Base-by-base conservation (phyloP, 2,329 filamentous ascomycete species). In the Emergomyces orientalis region DNA sequence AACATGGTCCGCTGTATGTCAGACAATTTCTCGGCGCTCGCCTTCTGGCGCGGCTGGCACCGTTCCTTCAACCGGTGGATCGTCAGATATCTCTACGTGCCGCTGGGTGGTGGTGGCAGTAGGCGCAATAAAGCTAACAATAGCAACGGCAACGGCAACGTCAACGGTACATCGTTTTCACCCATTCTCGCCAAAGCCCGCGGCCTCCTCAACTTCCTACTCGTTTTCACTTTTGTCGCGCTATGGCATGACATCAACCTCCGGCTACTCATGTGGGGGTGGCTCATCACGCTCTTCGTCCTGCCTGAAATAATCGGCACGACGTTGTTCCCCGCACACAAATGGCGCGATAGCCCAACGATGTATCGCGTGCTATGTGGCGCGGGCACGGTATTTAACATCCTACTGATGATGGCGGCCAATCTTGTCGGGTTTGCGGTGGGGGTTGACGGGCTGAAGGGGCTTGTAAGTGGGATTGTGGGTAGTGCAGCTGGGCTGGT, bases 1-100 rank as follows among this genome's bases (percentile, higher is more conserved):
- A 99, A 99, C 78, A 97, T 99, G 91, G 85, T 97, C 62, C 89
- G 94, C 68, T 99, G 95, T 76, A 91, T 97, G 77, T 92, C 87
- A 71, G 86, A 99, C 79, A 97, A 97, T 75, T 97, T 92, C 79
- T 92, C 88, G 67, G 88, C 91, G 0, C 82, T 92, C 49, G 87
- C 88, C 25, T 99, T 99, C 78, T 99, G 94, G 94, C 89, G 94
- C 65, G 87, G 86, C 39, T 99, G 95, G 95, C 94, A 99, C 77
- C 87, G 92, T 60, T 91, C 86, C 66, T 97, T 90, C 80, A 97
- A 97, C 78, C 88, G 91, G 68, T 99, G 92, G 91, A 84, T 94
- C 63, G 83, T 97, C 59, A 87, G 94, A 30, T 99, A 99, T 77
- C 86, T 99, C 66, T 99, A 95, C 75, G 82, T 97, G 3, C 94